These are phyloP conservation scores for Leonotis leonurus DNA, from an alignment of 257 asterid genomes.

Conservation along the genomic window DNA sequence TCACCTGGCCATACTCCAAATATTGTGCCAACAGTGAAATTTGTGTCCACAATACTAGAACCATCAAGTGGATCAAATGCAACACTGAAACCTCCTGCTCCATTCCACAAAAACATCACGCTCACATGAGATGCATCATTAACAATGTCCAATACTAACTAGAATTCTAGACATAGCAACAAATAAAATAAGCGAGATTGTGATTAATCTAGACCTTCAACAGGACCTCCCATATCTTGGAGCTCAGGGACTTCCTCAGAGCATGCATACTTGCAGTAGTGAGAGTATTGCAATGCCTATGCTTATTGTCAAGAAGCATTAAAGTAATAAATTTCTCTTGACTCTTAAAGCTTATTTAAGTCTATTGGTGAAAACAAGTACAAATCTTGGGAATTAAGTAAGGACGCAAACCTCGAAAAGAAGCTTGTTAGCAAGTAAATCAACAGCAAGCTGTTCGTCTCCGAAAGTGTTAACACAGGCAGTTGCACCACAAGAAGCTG, in stretches of 20 bases:
- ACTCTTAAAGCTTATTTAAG: no score
- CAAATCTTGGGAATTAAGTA: no score
- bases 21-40: conserved; percentile 93
- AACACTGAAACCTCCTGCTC: conserved; percentile 91
- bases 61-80: conserved; percentile 97
- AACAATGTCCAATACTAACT: no score
- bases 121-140: no score
- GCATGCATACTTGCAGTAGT: conserved; percentile 93
- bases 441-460: conserved; percentile 88
- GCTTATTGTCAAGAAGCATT: background rate
- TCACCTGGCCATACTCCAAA: conserved; percentile 99
- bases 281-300: conserved; percentile 92
- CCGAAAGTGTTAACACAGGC: conserved; percentile 88
- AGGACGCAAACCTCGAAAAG: conserved; percentile 51
- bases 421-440: conserved; percentile 75
- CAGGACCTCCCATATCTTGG: conserved; percentile 97
- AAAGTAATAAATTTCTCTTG: background rate
- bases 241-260: conserved; percentile 99
- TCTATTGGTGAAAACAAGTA: no score
- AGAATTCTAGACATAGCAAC: no score
- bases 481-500: conserved; percentile 95
- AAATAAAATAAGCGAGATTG: background rate
- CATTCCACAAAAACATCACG: background rate
- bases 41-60: conserved; percentile 94
- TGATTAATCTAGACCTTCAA: conserved; percentile 48